phyloP scores from a whole-genome alignment of 495 filamentous ascomycete species.

The Tetracladium setigerum region DNA sequence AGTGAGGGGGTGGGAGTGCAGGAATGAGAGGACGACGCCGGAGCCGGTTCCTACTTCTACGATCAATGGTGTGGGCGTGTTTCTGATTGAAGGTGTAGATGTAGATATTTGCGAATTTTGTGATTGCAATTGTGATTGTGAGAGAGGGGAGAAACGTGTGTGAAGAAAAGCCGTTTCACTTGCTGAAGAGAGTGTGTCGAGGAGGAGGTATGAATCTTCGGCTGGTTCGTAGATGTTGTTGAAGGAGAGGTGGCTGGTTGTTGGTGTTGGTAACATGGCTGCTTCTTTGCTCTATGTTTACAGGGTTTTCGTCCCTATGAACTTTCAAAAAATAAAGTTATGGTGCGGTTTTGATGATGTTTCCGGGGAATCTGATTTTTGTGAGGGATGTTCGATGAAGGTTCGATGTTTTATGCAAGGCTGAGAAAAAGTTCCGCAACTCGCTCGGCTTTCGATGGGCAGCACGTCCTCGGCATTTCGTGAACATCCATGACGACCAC shows the following conservation, averaged over 20 bases:
- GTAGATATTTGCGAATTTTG: background rate
- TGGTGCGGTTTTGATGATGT: too few relatives aligned
- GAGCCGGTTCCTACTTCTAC: constrained; percentile 90
- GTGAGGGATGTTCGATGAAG: background rate
- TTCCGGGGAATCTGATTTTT: too few relatives aligned
- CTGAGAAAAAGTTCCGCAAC: background rate
- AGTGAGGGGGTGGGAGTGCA: constrained; percentile 59
- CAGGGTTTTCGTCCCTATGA: too few relatives aligned
- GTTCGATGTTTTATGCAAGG: constrained; percentile 1
- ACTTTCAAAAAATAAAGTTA: too few relatives aligned
- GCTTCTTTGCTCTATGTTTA: background rate
- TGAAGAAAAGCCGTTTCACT: constrained; percentile 66
- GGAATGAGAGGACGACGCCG: constrained; percentile 82
- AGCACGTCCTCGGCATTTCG: background rate
- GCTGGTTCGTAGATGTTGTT: constrained; percentile 85
- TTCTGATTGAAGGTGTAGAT: constrained; percentile 1
- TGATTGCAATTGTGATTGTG: background rate
- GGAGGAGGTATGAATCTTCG: constrained; percentile 90
- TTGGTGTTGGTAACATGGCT: constrained; percentile 83
- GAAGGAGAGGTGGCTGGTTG: constrained; percentile 82
- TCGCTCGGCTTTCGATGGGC: background rate
- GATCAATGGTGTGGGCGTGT: constrained; percentile 47
- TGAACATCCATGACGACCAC: background rate
- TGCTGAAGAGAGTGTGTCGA: constrained; percentile 79
- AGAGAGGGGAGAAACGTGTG: constrained; percentile 40